Base-by-base conservation (phyloP, 2,329 filamentous ascomycete genomes). In the Pyricularia pennisetigena region DNA sequence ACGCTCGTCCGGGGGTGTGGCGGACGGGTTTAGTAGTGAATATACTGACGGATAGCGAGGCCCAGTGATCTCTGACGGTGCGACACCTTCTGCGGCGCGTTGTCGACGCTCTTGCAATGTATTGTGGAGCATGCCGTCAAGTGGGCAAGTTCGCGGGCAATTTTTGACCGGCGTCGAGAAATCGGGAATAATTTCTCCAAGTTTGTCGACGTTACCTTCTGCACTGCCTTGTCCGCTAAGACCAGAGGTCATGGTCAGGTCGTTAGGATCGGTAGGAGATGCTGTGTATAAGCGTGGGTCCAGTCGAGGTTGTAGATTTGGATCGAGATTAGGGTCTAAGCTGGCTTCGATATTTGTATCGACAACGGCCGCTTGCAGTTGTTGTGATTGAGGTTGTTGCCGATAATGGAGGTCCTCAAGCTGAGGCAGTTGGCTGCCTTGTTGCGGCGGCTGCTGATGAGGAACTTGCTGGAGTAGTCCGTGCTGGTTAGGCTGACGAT, bases 11-110 rank as follows among this genome's bases (percentile, higher is more conserved):
- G 85, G 84, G 8, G 80, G 80, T 70, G 82, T 83, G 66, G 84
- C 83, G 59, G 87, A 81, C 0, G 91, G 90, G 74, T 94, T 92
- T 57, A 94, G 84, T 4, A 97, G 83, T 0, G 90, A 91, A 0
- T 89, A 89, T 68, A 96, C 90, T 69, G 89, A 91, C 1, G 93
- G 93, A 74, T 96, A 94, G 16, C 86, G 83, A 0, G 93, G 92
- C 0, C 92, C 92, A 8, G 92, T 84, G 9, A 94, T 84, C 63
- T 90, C 86, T 59, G 87, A 82, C 9, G 83, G 78, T 0, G 89
- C 80, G 0, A 88, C 82, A 4, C 91, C 91, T 69, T 91, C 85
- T 1, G 85, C 85, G 1, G 88, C 85, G 65, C 88, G 87, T 72
- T 89, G 85, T 54, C 83, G 86, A 41, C 90, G 86, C 72, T 92